phyloP scores from a whole-genome alignment of 352 stramenopile species.

The Globisporangium radiosum region DNA sequence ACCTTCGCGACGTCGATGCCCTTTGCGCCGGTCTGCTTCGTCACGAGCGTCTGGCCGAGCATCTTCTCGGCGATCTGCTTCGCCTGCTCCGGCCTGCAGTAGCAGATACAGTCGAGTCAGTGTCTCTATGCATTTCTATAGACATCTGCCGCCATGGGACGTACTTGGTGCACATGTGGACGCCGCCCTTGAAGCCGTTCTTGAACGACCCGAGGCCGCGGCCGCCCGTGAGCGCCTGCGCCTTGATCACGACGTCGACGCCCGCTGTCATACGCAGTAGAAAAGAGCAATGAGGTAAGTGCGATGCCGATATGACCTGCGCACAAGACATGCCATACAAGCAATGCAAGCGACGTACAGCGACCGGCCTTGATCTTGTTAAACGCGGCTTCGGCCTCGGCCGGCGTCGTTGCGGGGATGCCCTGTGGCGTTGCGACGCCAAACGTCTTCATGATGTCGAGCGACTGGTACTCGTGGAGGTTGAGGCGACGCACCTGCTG shows the following conservation, averaged over 20 bases:
- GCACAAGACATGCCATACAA: background rate
- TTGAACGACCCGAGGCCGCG: slow-evolving; percentile 95
- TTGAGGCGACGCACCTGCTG: slow-evolving; percentile 87
- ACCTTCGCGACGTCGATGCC: slow-evolving; percentile 88
- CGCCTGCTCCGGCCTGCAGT: slow-evolving; percentile 54
- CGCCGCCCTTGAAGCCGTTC: slow-evolving; percentile 96
- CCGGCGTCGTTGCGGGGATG: slow-evolving; percentile 69
- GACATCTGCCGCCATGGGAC: background rate
- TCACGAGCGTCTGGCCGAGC: slow-evolving; percentile 94
- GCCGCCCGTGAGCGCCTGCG: slow-evolving; percentile 95
- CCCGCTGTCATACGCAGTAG: slow-evolving; percentile 22
- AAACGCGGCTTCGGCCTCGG: slow-evolving; percentile 77
- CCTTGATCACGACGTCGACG: slow-evolving; percentile 94
- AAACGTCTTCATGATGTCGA: slow-evolving; percentile 91
- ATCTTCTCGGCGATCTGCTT: slow-evolving; percentile 83
- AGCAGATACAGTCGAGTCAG: background rate
- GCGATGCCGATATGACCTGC: background rate
- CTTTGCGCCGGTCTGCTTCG: slow-evolving; percentile 90
- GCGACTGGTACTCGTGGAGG: slow-evolving; percentile 92
- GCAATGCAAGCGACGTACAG: slow-evolving; percentile 30
- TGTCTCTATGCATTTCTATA: background rate
- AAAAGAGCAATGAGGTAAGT: background rate
- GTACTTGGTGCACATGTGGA: slow-evolving; percentile 93
- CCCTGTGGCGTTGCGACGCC: slow-evolving; percentile 69
- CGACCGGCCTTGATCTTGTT: slow-evolving; percentile 68